A percentile compares a stretch with the other conserved stretches of the same genome.
Evolutionary conservation across 139 green algal species (phyloP).

Genomic region (Ulvella scutata): DNA sequence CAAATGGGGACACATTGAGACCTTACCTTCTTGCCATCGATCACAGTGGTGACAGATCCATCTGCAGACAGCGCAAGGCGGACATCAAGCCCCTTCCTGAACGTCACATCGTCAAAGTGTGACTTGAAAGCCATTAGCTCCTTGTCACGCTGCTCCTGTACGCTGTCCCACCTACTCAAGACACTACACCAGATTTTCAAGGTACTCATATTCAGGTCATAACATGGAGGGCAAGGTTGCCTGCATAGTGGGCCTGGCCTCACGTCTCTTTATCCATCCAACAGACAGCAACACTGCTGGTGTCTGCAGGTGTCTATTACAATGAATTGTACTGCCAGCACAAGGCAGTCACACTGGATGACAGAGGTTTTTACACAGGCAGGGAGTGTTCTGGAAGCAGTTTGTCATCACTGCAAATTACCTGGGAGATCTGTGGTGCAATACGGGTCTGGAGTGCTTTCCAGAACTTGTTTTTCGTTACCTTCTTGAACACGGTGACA

Average conservation of each 20-base stretch:
- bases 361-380: not conserved
- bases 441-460: not conserved
- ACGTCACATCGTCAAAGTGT: not conserved
- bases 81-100: not conserved
- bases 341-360: not conserved
- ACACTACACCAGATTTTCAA: no score
- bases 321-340: not conserved
- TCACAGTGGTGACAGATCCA: not conserved
- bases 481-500: not conserved
- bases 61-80: not conserved
- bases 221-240: not conserved
- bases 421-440: not conserved
- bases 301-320: not conserved
- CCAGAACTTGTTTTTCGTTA: not conserved
- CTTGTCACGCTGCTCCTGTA: not conserved
- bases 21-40: not conserved
- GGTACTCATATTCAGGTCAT: not conserved
- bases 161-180: no score
- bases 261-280: not conserved
- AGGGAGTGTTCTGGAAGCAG: not conserved
- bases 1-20: not conserved
- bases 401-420: not conserved
- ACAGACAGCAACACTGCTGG: not conserved
- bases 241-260: not conserved
- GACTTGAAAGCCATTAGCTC: not conserved